Base-by-base conservation (phyloP, 441 rosid species). In the Iberis amara region DNA sequence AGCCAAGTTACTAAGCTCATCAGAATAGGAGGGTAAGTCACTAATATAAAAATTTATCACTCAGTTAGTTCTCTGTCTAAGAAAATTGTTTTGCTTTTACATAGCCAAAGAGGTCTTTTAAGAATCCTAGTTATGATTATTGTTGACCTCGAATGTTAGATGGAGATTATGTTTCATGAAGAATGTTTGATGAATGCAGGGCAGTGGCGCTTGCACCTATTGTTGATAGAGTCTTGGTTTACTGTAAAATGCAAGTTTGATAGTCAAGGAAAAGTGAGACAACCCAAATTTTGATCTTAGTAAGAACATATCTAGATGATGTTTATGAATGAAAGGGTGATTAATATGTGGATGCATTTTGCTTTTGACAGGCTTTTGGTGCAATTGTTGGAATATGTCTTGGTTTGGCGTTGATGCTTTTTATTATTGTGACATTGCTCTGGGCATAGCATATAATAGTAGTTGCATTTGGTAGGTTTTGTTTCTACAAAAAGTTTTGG, bases 121-220 rank as follows among this genome's bases (percentile, higher is more conserved):
- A 33, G 50, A 18, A 57, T 28, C 31, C 31, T 28, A 28, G 31
- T 28, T 3, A 3, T 6, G 11, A 32, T 0, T 39, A 11, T 12
- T 5, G 11, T n/a, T 7, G 30, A 47, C 7, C 30, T 47, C 6
- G 3, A 3, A 51, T 18, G 18, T 35, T 10, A 24, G 27, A 24
- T 24, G 27, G n/a, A n/a, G n/a, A n/a, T n/a, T n/a, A 27, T 23
- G 37, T 52, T 36, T 11, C 32, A 21, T 35, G 14, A 31, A 21
- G 36, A 24, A 24, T 32, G 52, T 39, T 65, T 65, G 46, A 33
- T 66, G 60, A 31, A 15, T 68, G 70, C 83, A 86, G 97, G 75
- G 94, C 96, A 52, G 86, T 90, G 11, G 94, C 97, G 21, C 83
- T 86, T 59, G 96, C 97, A 11, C 96, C 97, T 37, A 68, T 85